phyloP scores from a whole-genome alignment of 139 green algal genomes.

The Closterium sp. region DNA sequence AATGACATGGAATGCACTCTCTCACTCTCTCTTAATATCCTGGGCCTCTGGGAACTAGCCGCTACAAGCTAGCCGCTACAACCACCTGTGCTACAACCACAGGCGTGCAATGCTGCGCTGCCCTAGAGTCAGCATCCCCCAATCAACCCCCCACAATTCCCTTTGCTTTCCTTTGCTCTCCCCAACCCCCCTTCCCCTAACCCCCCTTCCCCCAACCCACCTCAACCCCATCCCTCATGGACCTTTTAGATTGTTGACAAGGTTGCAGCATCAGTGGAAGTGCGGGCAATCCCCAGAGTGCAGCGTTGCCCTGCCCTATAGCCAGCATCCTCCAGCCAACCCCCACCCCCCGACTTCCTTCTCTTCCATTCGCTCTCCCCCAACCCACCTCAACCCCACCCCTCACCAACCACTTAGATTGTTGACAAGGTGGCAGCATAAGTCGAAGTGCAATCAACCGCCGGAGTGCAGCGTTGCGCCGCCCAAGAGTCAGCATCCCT shows the following conservation, averaged over 20 bases:
- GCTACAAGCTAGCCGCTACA: no score
- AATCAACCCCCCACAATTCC: neutral
- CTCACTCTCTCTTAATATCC: no score
- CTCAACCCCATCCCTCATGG: neutral
- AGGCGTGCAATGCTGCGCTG: neutral
- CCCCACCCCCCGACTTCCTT: conserved; percentile 4
- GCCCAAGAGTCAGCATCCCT: no score
- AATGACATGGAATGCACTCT: neutral
- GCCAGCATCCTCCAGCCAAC: conserved; percentile 8
- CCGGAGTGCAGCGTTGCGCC: no score
- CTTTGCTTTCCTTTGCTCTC: neutral
- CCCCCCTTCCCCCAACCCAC: neutral
- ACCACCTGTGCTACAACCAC: no score
- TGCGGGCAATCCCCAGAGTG: conserved; percentile 59
- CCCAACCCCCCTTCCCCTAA: neutral
- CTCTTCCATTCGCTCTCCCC: neutral
- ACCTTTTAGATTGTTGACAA: conserved; percentile 47
- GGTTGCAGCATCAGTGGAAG: conserved; percentile 46
- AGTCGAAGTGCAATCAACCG: no score
- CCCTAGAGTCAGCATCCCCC: neutral
- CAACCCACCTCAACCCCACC: neutral
- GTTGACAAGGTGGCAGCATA: no score
- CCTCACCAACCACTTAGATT: no score
- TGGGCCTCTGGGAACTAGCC: no score
- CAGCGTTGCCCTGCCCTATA: conserved; percentile 75